Conservation (phyloP, 371 early-diverging fungal species). For the Sporodiniella umbellata region DNA sequence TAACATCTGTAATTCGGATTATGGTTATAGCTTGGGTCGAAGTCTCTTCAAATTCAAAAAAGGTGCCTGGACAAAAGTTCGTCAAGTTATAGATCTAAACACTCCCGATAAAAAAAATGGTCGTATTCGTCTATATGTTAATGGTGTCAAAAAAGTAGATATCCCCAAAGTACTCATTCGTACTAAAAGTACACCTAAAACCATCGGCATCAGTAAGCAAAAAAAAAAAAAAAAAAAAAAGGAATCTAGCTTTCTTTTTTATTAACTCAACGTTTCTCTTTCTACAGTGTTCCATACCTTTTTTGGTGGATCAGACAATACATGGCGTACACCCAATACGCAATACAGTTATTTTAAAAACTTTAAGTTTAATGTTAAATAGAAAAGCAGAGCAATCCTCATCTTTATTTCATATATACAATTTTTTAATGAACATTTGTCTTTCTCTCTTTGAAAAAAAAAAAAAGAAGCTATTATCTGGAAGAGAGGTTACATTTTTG, state of each 20-base stretch:
- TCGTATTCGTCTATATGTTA: constrained; percentile 25
- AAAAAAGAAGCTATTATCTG: no score
- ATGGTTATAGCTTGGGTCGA: constrained; percentile 61
- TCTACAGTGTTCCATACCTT: constrained; percentile 42
- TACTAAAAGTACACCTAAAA: constrained; percentile 5
- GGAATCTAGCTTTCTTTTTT: background rate
- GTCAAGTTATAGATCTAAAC: constrained; percentile 53
- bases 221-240: no score
- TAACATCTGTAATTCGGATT: constrained; percentile 50
- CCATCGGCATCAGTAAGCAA: constrained; percentile 20
- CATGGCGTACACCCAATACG: constrained; percentile 47
- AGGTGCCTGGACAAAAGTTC: constrained; percentile 51
- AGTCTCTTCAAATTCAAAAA: constrained; percentile 47
- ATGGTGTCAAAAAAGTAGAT: constrained; percentile 5
- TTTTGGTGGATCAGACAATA: constrained; percentile 51
- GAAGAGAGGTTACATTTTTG: no score
- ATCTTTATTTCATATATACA: no score
- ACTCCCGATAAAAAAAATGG: constrained; percentile 46
- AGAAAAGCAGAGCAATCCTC: background rate
- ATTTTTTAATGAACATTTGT: no score
- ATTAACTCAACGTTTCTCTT: background rate
- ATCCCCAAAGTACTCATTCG: constrained; percentile 10
- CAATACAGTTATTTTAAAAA: constrained; percentile 57
- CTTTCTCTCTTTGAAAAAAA: no score
- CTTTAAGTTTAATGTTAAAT: constrained; percentile 22